Evolutionary conservation across 2,329 filamentous ascomycete genomes (phyloP).

Genomic region (Dendrostoma leiphaemia): DNA sequence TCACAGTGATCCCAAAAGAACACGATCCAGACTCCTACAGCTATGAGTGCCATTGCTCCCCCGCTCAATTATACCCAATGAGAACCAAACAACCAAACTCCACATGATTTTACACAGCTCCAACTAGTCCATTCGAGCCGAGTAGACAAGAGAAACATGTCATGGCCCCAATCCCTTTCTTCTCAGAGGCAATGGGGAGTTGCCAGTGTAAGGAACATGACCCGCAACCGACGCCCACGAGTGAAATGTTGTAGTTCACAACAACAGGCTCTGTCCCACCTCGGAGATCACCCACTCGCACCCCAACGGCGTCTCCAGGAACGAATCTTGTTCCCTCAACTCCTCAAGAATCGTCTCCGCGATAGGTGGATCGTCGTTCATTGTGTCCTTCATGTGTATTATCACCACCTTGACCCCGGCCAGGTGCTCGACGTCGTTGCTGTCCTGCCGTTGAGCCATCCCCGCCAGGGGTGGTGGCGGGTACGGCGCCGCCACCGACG

Average conservation of each 20-base stretch:
- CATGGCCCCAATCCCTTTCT: neutral
- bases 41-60: slow-evolving; percentile 34
- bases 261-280: slow-evolving; percentile 58
- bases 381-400: slow-evolving; percentile 89
- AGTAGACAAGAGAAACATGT: neutral
- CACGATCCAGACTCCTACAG: slow-evolving; percentile 73
- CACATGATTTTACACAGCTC: too few relatives aligned
- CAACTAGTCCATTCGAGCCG: neutral
- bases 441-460: neutral
- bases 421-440: slow-evolving; percentile 50
- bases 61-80: neutral
- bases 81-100: too few relatives aligned
- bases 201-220: too few relatives aligned
- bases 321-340: slow-evolving; percentile 61
- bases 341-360: slow-evolving; percentile 69
- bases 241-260: too few relatives aligned
- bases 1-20: slow-evolving; percentile 62
- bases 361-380: slow-evolving; percentile 66
- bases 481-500: slow-evolving; percentile 2
- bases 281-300: slow-evolving; percentile 76
- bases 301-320: slow-evolving; percentile 59
- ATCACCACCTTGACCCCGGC: slow-evolving; percentile 77
- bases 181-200: too few relatives aligned
- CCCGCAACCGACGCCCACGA: too few relatives aligned
- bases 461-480: slow-evolving; percentile 6